Conservation (phyloP, 768 basidiomycete genomes). For the Pleurotus platypus region DNA sequence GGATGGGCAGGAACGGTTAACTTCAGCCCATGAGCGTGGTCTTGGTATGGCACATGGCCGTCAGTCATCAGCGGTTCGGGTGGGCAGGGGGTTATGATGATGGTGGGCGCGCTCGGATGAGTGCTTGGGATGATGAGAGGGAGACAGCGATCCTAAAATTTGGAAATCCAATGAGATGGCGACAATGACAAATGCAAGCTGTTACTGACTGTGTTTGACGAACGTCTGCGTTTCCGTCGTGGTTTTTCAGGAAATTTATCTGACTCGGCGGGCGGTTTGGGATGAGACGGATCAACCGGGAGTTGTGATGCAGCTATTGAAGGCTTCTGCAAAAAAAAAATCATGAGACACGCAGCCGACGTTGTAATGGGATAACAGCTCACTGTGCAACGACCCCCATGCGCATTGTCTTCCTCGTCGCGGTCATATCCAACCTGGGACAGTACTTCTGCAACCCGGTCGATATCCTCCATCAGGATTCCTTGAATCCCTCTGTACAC, state of each 20-base stretch:
- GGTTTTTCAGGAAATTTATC: conserved; percentile 6
- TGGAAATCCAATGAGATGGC: too few relatives aligned
- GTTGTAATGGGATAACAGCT: background rate
- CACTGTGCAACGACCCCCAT: background rate
- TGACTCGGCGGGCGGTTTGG: background rate
- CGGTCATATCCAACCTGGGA: conserved; percentile 31
- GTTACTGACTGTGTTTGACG: conserved; percentile 16
- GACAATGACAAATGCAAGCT: background rate
- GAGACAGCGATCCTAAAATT: conserved; percentile 5
- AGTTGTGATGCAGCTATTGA: too few relatives aligned
- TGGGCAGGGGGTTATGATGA: conserved; percentile 47
- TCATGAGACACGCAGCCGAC: too few relatives aligned
- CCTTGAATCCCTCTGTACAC: conserved; percentile 30
- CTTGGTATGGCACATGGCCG: conserved; percentile 47
- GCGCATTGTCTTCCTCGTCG: conserved; percentile 12
- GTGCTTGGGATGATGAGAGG: conserved; percentile 26
- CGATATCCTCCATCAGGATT: conserved; percentile 33
- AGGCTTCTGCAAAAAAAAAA: too few relatives aligned
- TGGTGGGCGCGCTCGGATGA: conserved; percentile 40
- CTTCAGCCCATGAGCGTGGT: conserved; percentile 46
- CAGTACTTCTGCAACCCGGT: conserved; percentile 38
- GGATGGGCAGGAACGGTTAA: conserved; percentile 47
- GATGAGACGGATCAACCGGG: too few relatives aligned
- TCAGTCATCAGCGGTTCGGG: conserved; percentile 33
- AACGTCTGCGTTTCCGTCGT: conserved; percentile 19